These are phyloP conservation scores for Gymnopilus junonius DNA, from an alignment of 768 basidiomycete genomes.

Conservation along the genomic window DNA sequence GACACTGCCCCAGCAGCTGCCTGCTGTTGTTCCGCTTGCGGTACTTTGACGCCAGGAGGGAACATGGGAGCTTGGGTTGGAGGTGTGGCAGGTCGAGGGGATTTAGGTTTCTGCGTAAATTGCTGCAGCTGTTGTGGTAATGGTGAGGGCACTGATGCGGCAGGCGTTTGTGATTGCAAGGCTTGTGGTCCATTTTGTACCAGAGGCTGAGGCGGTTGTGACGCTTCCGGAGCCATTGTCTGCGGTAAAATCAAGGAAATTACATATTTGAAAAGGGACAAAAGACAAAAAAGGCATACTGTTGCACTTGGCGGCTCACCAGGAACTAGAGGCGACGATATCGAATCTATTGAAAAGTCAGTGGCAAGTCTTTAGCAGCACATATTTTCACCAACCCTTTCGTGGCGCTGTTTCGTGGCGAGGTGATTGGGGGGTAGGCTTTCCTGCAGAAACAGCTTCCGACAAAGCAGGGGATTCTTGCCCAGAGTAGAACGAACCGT, in stretches of 20 bases:
- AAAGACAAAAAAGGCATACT: slow-evolving; percentile 36
- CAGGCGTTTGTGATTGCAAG: slow-evolving; percentile 28
- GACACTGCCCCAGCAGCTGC: slow-evolving; percentile 22
- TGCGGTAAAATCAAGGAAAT: slow-evolving; percentile 34
- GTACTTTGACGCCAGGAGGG: slow-evolving; percentile 71
- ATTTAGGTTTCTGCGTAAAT: slow-evolving; percentile 27
- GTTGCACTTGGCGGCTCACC: slow-evolving; percentile 44
- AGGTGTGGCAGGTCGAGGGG: slow-evolving; percentile 40
- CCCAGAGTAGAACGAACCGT: slow-evolving; percentile 72
- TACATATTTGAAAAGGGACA: not conserved
- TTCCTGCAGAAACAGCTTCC: slow-evolving; percentile 58
- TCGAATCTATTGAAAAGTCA: slow-evolving; percentile 40
- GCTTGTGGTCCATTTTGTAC: slow-evolving; percentile 32
- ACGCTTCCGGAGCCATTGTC: slow-evolving; percentile 37
- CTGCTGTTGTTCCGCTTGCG: slow-evolving; percentile 46
- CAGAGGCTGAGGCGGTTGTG: slow-evolving; percentile 40
- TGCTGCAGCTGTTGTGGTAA: slow-evolving; percentile 49
- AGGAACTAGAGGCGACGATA: slow-evolving; percentile 47
- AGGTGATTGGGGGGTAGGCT: slow-evolving; percentile 62
- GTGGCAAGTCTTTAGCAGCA: slow-evolving; percentile 8
- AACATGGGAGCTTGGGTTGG: slow-evolving; percentile 63
- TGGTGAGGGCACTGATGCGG: slow-evolving; percentile 41
- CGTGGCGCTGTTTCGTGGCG: slow-evolving; percentile 43
- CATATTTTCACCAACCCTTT: slow-evolving; percentile 48
- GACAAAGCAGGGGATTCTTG: slow-evolving; percentile 77